These are phyloP conservation scores for Phlebiopsis gigantea DNA, from an alignment of 768 basidiomycete genomes.

Conservation along the genomic window DNA sequence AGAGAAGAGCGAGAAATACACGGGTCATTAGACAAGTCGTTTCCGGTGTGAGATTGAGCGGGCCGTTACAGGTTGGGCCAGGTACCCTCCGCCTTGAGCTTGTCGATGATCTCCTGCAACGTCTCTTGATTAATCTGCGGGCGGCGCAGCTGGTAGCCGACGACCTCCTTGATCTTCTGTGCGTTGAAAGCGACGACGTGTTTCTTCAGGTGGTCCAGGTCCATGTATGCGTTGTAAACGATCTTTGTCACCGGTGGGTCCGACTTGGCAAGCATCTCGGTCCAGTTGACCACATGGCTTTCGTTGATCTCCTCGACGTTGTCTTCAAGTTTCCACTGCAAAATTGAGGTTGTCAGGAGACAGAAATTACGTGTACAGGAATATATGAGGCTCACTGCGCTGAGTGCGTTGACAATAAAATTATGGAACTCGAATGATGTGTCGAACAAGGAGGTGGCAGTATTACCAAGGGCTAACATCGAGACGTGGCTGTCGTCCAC, in stretches of 20 bases:
- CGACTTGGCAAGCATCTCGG: constrained; percentile 68
- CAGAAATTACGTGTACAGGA: not conserved
- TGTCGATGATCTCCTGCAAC: constrained; percentile 67
- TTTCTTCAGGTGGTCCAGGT: constrained; percentile 65
- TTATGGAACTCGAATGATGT: constrained; percentile 81
- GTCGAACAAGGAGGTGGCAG: constrained; percentile 65
- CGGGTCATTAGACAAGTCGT: not conserved
- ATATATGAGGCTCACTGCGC: constrained; percentile 44
- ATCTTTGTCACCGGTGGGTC: constrained; percentile 68
- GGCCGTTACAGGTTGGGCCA: constrained; percentile 29
- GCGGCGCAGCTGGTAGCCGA: constrained; percentile 60
- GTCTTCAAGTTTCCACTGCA: constrained; percentile 61
- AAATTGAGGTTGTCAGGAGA: not conserved
- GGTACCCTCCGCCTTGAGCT: constrained; percentile 70
- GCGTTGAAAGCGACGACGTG: constrained; percentile 66
- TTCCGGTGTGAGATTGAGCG: not conserved
- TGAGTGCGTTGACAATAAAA: constrained; percentile 56
- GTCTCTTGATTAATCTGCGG: constrained; percentile 60
- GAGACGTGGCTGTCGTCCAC: constrained; percentile 75
- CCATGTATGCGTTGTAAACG: constrained; percentile 76
- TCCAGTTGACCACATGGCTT: constrained; percentile 78
- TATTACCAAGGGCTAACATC: constrained; percentile 57
- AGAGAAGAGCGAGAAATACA: not conserved
- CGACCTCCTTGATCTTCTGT: constrained; percentile 64
- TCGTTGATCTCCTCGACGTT: constrained; percentile 81